Evolutionary conservation across 192 early-diverging fungal species (phyloP), one percentile per base, ranked within the genome.

Genomic region (Umbelopsis isabellina): DNA sequence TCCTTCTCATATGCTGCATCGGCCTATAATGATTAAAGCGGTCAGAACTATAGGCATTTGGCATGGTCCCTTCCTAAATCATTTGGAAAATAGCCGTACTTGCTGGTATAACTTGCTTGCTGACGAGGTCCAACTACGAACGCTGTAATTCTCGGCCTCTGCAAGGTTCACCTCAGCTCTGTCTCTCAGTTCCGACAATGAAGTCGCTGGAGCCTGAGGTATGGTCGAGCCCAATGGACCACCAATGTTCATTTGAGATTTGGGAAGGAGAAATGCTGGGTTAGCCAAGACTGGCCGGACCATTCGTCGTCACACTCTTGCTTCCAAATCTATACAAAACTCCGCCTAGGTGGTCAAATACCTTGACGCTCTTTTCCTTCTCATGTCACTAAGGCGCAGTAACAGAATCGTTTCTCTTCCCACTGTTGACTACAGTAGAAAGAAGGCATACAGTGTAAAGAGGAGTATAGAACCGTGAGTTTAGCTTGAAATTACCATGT

Each of bases 21-120:
- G 18, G 72, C 79, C 79, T 80, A 20, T 33, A 46, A 23, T 48
- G n/a, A 64, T 20, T 8, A 61, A 46, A 12, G 25, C 11, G 13
- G 13, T 0, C n/a, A 23, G n/a, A 52, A 49, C 20, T 22, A 8
- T 46, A 15, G 51, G 11, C 13, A 23, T 58, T 44, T 0, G 12
- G 67, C 23, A 41, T 46, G 23, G 35, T 33, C 16, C n/a, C 49
- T 22, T 41, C 2, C 27, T 50, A n/a, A 30, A 58, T 70, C 51
- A 50, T 66, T 46, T 30, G 64, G 15, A 27, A 65, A 78, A 18
- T 30, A 73, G 16, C 37, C 37, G 5, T 41, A 41, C 37, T 41
- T 41, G 37, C 37, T 41, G 37, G 37, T 41, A 41, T 41, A 41
- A 41, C 4, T 41, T 49, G 20, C 37, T 61, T 15, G 53, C 76